Evolutionary conservation across 1,284 basidiomycete species (phyloP).

Genomic region (Rhodotorula sp.): DNA sequence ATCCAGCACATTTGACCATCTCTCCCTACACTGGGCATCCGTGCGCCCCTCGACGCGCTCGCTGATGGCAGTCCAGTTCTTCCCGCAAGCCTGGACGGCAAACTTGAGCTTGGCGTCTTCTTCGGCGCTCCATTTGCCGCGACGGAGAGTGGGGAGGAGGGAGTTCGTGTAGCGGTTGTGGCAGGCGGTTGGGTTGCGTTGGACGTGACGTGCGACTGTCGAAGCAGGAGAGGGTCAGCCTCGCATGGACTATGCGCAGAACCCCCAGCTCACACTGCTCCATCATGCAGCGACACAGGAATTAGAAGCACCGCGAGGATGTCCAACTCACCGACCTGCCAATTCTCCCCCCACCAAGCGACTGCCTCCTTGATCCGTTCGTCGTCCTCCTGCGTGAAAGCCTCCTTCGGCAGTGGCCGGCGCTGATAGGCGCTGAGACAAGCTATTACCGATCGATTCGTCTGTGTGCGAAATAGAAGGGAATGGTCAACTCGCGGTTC

Average conservation of each 20-base stretch:
- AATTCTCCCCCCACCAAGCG: slow-evolving; percentile 38
- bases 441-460: slow-evolving; percentile 24
- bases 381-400: slow-evolving; percentile 40
- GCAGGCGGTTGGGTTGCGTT: slow-evolving; percentile 6
- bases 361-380: slow-evolving; percentile 32
- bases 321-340: slow-evolving; percentile 35
- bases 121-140: slow-evolving; percentile 58
- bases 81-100: slow-evolving; percentile 66
- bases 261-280: too few species aligned
- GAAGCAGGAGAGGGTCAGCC: slow-evolving; percentile 6
- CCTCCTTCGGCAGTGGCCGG: slow-evolving; percentile 8
- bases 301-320: not conserved
- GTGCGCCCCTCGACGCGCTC: slow-evolving; percentile 66
- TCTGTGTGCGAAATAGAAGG: not conserved
- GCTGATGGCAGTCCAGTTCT: slow-evolving; percentile 73
- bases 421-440: slow-evolving; percentile 32
- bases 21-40: slow-evolving; percentile 70
- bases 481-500: not conserved
- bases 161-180: slow-evolving; percentile 40
- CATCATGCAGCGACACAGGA: not conserved
- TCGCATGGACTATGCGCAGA: too few species aligned
- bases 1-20: slow-evolving; percentile 67
- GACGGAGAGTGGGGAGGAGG: slow-evolving; percentile 29
- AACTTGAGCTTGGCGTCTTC: slow-evolving; percentile 69
- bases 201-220: slow-evolving; percentile 2